Evolutionary conservation across 2,329 filamentous ascomycete species (phyloP).

Genomic region (Rutstroemia sp.): DNA sequence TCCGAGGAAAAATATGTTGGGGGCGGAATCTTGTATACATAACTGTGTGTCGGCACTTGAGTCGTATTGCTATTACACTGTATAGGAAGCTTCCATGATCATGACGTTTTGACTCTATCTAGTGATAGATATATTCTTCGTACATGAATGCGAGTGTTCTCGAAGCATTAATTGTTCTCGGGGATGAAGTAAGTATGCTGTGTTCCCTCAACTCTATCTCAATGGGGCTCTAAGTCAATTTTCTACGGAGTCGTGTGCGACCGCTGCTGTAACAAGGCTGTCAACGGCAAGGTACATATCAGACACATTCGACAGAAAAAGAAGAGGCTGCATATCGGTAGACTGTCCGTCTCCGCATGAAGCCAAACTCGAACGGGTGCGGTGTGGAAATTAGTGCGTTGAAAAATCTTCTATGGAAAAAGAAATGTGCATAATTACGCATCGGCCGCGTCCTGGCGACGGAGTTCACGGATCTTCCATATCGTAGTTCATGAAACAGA

Average conservation of each 20-base stretch:
- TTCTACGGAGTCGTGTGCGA: no score
- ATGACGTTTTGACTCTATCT: background rate
- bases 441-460: no score
- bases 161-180: background rate
- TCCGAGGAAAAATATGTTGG: background rate
- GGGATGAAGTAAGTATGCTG: no score
- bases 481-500: background rate
- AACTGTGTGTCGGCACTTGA: constrained; percentile 6
- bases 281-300: background rate
- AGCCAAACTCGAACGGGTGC: background rate
- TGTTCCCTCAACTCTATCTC: no score
- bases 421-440: background rate
- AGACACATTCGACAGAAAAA: background rate
- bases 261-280: no score
- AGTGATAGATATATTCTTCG: background rate
- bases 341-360: background rate
- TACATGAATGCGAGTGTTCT: no score
- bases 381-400: background rate
- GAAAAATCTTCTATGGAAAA: background rate
- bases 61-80: background rate
- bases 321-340: background rate
- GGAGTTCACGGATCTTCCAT: background rate
- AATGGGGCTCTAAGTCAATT: no score
- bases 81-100: background rate
- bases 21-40: constrained; percentile 4